Evolutionary conservation across 2,329 filamentous ascomycete genomes (phyloP), one percentile per base, ranked within the genome.

Genomic region (Hypoxylon rubiginosum): DNA sequence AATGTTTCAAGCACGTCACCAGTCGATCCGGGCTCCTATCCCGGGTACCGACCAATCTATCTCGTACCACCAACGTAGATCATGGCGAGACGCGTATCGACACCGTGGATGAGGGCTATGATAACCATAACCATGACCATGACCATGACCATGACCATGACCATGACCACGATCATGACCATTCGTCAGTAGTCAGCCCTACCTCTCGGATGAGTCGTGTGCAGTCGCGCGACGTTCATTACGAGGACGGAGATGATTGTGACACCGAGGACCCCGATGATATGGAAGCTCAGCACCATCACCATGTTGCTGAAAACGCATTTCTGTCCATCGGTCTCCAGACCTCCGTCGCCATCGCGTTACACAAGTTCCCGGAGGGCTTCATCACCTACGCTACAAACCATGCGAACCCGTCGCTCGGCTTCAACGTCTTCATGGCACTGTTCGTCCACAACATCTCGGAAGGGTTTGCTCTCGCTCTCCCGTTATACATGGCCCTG

Each of bases 371-470:
- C 36, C 96, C 96, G 1, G 96, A 91, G 74, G 89, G 89, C 21
- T 91, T 91, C 77, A 91, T 99, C 72, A 98, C 95, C 0, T 99
- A 97, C 77, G 95, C 96, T 9, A 97, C 96, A 9, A 99, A 98
- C 79, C 96, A 99, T 77, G 95, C 94, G 11, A 98, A 94, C 77
- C 94, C 96, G 0, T 84, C 87, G 0, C 88, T 99, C 0, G 96
- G 96, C 19, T 89, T 97, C 79, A 92, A 92, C 56, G 93, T 99
- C 58, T 99, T 99, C 81, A 88, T 98, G 79, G 95, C 96, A 0
- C 86, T 99, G 7, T 97, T 97, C 76, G 95, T 99, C 64, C 96
- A 99, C 85, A 99, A 98, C 81, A 97, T 99, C 74, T 94, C 93
- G 28, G 96, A 99, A 81, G 96, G 96, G 1, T 98, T 98, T 77